Base-by-base conservation (phyloP, 2,329 filamentous ascomycete genomes). In the Alternaria hordeiaustralica region DNA sequence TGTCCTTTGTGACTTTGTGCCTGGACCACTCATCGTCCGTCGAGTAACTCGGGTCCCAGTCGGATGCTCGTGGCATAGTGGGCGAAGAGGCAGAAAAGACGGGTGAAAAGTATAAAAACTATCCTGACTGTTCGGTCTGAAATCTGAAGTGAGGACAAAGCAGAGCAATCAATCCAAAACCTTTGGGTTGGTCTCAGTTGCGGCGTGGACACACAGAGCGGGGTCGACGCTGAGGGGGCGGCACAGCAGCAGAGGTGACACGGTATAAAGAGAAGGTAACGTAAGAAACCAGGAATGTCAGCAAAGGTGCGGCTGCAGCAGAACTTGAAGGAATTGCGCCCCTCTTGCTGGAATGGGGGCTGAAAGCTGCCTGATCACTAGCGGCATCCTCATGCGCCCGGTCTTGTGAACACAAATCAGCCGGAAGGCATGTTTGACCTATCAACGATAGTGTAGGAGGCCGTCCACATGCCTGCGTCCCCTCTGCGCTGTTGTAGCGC, bases 21-120 rank as follows among this genome's bases (percentile, higher is more conserved):
- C 15, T 18, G 53, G 71, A 73, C 72, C 73, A 78, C 71, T 79
- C 77, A 53, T 77, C 75, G 25, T 77, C 75, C 45, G 75, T 75
- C 33, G 33, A 36, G 58, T 62, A 61, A 26, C 69, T 66, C 1
- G 30, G 30, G 55, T 76, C 75, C 70, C 70, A 78, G 55, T 65
- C 69, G 57, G 72, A 68, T 64, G 71, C 61, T 21, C 59, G 66
- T 30, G 71, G 66, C 76, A 78, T 78, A 33, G 21, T 61, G 46
- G 21, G n/a, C 15, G 41, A 26, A 25, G 51, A 26, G 30, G 55
- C 15, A 15, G 41, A 26, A n/a, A 54, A 18, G 7, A 21, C 6
- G 13, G 7, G 47, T 50, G 36, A 7, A 53, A 28, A 26, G 26
- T 10, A 50, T 25, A 44, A 60, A 23, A 20, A 7, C 4, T 58